Evolutionary conservation across 331 rosid genomes (phyloP).

Genomic region (Malus hybrid): DNA sequence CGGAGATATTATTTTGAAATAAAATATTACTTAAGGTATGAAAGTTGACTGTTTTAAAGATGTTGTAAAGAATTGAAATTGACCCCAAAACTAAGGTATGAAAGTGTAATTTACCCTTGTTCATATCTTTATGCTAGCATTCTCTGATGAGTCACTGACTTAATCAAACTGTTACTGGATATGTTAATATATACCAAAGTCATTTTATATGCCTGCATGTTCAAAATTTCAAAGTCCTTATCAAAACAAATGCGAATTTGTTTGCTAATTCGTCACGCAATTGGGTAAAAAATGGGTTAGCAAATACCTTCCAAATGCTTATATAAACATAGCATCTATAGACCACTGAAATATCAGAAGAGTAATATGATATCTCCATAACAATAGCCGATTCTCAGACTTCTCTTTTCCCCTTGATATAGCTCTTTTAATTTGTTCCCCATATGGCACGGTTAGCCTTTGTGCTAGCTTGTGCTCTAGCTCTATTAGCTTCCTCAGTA

Average conservation of each 20-base stretch:
- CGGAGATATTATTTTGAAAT: too few species aligned
- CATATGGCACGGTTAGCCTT: constrained; percentile 26
- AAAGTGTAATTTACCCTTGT: too few species aligned
- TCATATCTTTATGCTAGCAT: too few species aligned
- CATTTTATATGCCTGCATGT: not conserved
- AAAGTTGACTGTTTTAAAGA: too few species aligned
- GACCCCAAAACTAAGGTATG: too few species aligned
- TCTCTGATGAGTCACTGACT: not conserved
- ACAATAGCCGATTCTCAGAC: not conserved
- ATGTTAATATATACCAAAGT: not conserved
- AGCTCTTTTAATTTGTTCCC: not conserved
- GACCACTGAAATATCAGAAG: not conserved
- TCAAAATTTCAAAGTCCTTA: not conserved
- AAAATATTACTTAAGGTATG: too few species aligned
- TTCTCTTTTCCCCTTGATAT: not conserved
- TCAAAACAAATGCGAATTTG: not conserved
- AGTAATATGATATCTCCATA: not conserved
- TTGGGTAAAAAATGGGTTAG: not conserved
- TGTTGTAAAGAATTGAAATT: too few species aligned
- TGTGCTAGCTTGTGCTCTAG: constrained; percentile 37
- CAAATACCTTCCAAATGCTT: not conserved
- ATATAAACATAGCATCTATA: not conserved
- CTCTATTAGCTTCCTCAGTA: constrained; percentile 42
- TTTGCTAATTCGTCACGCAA: not conserved
- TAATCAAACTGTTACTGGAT: not conserved